Evolutionary conservation across 257 asterid species (phyloP).

Genomic region (Capsicum baccatum): DNA sequence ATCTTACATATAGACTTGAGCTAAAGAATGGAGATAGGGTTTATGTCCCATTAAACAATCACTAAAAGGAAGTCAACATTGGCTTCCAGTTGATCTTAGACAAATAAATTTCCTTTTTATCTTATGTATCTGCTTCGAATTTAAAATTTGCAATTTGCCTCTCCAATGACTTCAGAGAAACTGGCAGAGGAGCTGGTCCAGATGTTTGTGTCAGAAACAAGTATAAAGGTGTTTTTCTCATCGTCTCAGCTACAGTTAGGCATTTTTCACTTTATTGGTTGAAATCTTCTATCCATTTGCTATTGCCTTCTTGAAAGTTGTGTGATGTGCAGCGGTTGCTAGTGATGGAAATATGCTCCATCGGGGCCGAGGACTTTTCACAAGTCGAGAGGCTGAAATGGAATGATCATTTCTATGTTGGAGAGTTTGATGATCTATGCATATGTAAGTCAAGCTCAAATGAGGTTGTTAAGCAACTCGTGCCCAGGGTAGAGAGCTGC

Average conservation of each 20-base stretch:
- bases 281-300: slow-evolving; percentile 27
- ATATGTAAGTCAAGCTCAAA: slow-evolving; percentile 50
- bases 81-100: neutral
- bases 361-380: slow-evolving; percentile 44
- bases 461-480: slow-evolving; percentile 46
- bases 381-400: slow-evolving; percentile 49
- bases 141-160: neutral
- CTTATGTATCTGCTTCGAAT: neutral
- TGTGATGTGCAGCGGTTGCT: slow-evolving; percentile 65
- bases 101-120: too few relatives aligned
- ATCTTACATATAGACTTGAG: neutral
- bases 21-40: neutral
- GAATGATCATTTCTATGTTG: slow-evolving; percentile 69
- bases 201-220: slow-evolving; percentile 70
- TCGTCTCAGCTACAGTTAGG: slow-evolving; percentile 34
- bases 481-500: slow-evolving; percentile 46
- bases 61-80: neutral
- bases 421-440: slow-evolving; percentile 66
- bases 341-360: slow-evolving; percentile 67
- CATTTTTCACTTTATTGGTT: slow-evolving; percentile 16
- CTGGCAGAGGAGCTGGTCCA: slow-evolving; percentile 66
- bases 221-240: slow-evolving; percentile 58
- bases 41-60: neutral
- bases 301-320: slow-evolving; percentile 32
- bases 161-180: slow-evolving; percentile 58